Evolutionary conservation across 768 basidiomycete genomes (phyloP), one percentile per base, ranked within the genome.

Genomic region (Trametes sanguinea): DNA sequence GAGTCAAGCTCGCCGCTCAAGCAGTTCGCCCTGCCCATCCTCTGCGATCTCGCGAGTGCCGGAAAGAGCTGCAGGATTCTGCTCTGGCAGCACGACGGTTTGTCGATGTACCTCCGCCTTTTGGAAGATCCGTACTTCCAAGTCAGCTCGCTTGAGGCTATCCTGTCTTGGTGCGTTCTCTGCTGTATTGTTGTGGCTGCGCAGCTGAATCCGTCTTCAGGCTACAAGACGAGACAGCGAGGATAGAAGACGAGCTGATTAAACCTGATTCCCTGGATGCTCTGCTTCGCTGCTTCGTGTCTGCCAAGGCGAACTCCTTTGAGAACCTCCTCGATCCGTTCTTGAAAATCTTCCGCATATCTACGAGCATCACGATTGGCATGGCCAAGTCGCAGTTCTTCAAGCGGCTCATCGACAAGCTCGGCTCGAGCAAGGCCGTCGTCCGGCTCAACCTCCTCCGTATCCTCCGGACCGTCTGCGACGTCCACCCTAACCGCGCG

Each of bases 1-100:
- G 85, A 88, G 70, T 88, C 87, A 6, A 90, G 85, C 62, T 97
- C 95, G 8, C 96, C 95, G 0, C 82, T 98, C 70, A 96, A 94
- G 74, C 95, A 99, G 69, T 98, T 99, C 69, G 97, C 96, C 0
- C 79, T 99, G 40, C 96, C 97, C 0, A 95, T 99, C 65, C 80
- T 99, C 3, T 98, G 96, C 75, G 97, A 99, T 72, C 84, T 98
- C 46, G 94, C 95, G 0, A 92, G 90, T 73, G 94, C 96, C 3
- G 92, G 95, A 51, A 98, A 98, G 80, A 92, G 87, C 59, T 95
- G 94, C 70, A 83, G 97, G 44, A 89, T 87, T 45, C 69, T 95
- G 47, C 77, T 98, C 58, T 96, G 96, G 96, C 92, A 96, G 69
- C 88, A 97, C 68, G 88, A 95, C 66, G 95, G 95, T n/a, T 76